Evolutionary conservation across 169 alveolate species (phyloP).

Genomic region (Plasmodium sp.): DNA sequence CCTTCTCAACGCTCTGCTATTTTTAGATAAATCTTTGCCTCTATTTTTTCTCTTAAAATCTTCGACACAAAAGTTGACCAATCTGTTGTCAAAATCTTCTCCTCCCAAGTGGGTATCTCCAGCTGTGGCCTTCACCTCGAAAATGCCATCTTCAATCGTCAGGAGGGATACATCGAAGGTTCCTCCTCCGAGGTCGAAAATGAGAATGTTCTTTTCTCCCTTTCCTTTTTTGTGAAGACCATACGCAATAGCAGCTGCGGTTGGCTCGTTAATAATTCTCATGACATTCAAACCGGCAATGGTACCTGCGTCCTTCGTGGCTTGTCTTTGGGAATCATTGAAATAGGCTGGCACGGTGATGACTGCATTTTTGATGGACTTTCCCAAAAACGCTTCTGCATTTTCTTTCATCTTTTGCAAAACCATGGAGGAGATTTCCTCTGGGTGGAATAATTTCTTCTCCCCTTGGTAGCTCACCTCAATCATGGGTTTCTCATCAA

Average conservation of each 20-base stretch:
- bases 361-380: conserved; percentile 96
- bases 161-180: conserved; percentile 98
- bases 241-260: conserved; percentile 99
- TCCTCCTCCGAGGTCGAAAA: conserved; percentile 99
- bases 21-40: conserved; percentile 90
- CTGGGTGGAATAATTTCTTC: conserved; percentile 93
- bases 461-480: conserved; percentile 92
- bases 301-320: conserved; percentile 99
- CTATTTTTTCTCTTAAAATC: conserved; percentile 94
- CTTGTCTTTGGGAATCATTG: conserved; percentile 98
- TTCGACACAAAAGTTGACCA: conserved; percentile 96
- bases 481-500: conserved; percentile 91
- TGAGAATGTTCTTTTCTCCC: conserved; percentile 94
- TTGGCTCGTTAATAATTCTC: conserved; percentile 98
- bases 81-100: conserved; percentile 98
- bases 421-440: conserved; percentile 97
- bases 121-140: conserved; percentile 98
- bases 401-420: conserved; percentile 97
- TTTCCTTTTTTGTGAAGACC: conserved; percentile 96
- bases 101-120: conserved; percentile 99
- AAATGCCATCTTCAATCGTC: conserved; percentile 96
- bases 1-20: conserved; percentile 94
- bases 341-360: conserved; percentile 99
- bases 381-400: conserved; percentile 97
- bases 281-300: conserved; percentile 99